phyloP scores from a whole-genome alignment of 768 basidiomycete genomes.

The Lactarius hengduanensis region DNA sequence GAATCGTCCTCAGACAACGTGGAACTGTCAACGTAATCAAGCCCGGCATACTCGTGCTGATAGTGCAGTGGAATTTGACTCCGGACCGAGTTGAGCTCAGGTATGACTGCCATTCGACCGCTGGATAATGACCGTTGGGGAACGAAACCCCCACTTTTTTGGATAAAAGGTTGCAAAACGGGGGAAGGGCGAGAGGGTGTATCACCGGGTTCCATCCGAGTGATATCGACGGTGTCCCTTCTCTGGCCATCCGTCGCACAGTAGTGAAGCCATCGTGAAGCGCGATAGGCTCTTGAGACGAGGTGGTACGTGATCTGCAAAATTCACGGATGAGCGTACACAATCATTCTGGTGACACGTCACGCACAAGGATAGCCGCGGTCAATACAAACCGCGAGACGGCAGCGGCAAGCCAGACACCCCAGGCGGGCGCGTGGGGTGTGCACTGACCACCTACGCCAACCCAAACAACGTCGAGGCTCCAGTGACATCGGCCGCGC shows the following conservation, averaged over 20 bases:
- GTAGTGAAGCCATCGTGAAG: slow-evolving; percentile 3
- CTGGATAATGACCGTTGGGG: slow-evolving; percentile 22
- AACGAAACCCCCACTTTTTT: neutral
- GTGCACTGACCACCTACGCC: slow-evolving; percentile 35
- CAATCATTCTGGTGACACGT: neutral
- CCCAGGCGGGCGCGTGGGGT: slow-evolving; percentile 42
- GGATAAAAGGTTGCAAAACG: slow-evolving; percentile 1
- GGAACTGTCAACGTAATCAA: slow-evolving; percentile 12
- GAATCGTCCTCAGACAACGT: slow-evolving; percentile 22
- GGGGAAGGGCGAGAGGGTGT: slow-evolving; percentile 13
- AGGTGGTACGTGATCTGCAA: slow-evolving; percentile 16
- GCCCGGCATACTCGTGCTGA: slow-evolving; percentile 10
- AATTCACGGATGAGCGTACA: neutral
- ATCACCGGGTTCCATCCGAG: neutral
- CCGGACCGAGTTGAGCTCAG: slow-evolving; percentile 16
- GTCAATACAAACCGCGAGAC: slow-evolving; percentile 56
- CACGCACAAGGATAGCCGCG: slow-evolving; percentile 50
- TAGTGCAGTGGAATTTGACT: neutral
- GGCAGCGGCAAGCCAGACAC: slow-evolving; percentile 54
- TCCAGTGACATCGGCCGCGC: slow-evolving; percentile 53
- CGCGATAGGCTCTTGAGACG: slow-evolving; percentile 1
- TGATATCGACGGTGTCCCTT: slow-evolving; percentile 7
- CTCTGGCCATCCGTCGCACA: slow-evolving; percentile 6
- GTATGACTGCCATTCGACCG: slow-evolving; percentile 20
- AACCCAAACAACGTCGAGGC: slow-evolving; percentile 69